phyloP scores from a whole-genome alignment of 371 early-diverging fungal genomes.

The Parasitella parasitica region DNA sequence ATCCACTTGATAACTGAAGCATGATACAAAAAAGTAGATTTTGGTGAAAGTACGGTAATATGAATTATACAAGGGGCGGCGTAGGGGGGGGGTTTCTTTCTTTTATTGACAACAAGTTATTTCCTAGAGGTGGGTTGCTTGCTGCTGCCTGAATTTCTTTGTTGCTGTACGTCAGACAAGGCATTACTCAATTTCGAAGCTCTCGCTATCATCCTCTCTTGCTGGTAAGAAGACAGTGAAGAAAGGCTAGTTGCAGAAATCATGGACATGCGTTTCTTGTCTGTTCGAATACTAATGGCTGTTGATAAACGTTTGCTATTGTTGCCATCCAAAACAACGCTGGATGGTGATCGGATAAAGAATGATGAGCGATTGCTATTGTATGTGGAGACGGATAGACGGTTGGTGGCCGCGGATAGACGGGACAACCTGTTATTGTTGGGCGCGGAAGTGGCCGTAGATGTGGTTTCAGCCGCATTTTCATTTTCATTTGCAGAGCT shows the following conservation, averaged over 20 bases:
- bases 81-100: too few relatives aligned
- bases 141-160: neutral
- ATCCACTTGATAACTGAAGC: too few relatives aligned
- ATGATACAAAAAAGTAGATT: too few relatives aligned
- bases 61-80: too few relatives aligned
- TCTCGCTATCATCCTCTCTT: conserved; percentile 42
- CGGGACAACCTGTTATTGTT: conserved; percentile 6
- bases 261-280: conserved; percentile 39
- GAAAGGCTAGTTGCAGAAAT: conserved; percentile 48
- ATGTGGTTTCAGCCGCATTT: too few relatives aligned
- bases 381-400: conserved; percentile 10
- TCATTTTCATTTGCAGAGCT: neutral
- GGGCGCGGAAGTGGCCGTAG: neutral
- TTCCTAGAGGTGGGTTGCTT: neutral
- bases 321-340: neutral
- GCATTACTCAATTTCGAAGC: conserved; percentile 40
- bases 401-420: conserved; percentile 16
- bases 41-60: too few relatives aligned
- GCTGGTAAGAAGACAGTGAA: conserved; percentile 49
- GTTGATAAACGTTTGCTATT: conserved; percentile 12
- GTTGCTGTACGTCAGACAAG: conserved; percentile 13
- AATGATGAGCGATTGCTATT: conserved; percentile 7
- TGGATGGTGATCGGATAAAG: neutral
- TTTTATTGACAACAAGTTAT: neutral
- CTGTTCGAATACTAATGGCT: conserved; percentile 21